Percentiles rank a stretch among this genome's conserved stretches.
phyloP scores from a whole-genome alignment of 352 stramenopile species.

The Globisporangium perplexum region DNA sequence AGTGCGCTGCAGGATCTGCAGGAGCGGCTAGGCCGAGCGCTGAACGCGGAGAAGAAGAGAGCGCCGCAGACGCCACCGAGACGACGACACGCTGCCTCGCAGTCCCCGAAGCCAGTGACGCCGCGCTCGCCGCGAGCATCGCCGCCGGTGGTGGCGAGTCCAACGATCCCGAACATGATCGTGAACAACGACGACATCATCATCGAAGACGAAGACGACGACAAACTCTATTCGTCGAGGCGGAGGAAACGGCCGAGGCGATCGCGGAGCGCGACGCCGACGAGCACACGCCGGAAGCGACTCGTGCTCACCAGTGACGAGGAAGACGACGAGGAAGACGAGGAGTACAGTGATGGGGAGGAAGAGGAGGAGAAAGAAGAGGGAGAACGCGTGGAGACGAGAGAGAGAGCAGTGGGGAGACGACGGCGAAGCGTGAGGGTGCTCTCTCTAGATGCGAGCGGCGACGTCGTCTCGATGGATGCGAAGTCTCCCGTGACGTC shows the following conservation, averaged over 20 bases:
- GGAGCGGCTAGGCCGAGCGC: neutral
- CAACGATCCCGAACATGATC: slow-evolving; percentile 9
- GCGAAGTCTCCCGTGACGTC: neutral
- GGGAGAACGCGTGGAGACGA: neutral
- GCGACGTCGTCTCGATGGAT: neutral
- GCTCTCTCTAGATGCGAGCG: neutral
- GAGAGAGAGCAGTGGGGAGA: neutral
- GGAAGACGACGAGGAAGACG: neutral
- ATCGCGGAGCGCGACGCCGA: neutral
- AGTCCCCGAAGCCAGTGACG: neutral
- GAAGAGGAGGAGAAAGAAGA: neutral
- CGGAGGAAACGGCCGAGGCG: neutral
- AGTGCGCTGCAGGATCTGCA: neutral
- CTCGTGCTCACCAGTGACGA: neutral
- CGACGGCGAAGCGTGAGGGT: neutral
- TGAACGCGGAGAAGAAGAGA: neutral
- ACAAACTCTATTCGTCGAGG: neutral
- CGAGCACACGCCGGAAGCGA: neutral
- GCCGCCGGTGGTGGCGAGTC: neutral
- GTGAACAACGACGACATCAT: slow-evolving; percentile 16
- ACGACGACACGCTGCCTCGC: neutral
- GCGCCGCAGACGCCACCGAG: neutral
- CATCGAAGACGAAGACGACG: slow-evolving; percentile 11
- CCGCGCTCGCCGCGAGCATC: neutral
- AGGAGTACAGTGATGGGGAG: neutral